phyloP scores from a whole-genome alignment of 257 asterid species.

The Solanum etuberosum region DNA sequence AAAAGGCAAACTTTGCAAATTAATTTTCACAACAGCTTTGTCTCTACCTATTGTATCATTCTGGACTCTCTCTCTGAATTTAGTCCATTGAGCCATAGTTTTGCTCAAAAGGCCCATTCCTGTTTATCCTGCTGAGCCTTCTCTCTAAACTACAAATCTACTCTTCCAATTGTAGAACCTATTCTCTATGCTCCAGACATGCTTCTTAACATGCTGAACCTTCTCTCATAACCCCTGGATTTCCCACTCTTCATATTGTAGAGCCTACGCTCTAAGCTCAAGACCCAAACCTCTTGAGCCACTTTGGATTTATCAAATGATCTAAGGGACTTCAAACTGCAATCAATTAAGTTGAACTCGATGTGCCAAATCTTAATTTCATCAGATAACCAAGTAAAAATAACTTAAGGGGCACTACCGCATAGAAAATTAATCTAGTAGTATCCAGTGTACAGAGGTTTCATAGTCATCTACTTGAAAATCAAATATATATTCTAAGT shows the following conservation, averaged over 20 bases:
- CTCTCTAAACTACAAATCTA: background rate
- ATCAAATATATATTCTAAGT: background rate
- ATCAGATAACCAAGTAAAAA: background rate
- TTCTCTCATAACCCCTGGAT: background rate
- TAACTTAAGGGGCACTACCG: background rate
- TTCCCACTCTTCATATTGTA: background rate
- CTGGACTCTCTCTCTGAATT: background rate
- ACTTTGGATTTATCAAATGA: background rate
- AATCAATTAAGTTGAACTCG: background rate
- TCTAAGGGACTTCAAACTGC: background rate
- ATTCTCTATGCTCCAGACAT: background rate
- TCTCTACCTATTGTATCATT: background rate
- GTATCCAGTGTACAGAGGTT: background rate
- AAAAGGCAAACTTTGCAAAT: background rate
- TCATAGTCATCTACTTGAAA: background rate
- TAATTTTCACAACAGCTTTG: background rate
- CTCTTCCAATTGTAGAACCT: background rate
- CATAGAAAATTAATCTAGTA: background rate
- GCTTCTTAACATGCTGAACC: background rate
- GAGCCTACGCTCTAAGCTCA: background rate
- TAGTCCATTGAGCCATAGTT: background rate
- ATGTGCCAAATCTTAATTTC: background rate
- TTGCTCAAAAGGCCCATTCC: background rate
- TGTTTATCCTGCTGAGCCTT: background rate
- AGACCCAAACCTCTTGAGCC: background rate